phyloP scores from a whole-genome alignment of 495 filamentous ascomycete genomes.

The Podospora pseudoanserina region DNA sequence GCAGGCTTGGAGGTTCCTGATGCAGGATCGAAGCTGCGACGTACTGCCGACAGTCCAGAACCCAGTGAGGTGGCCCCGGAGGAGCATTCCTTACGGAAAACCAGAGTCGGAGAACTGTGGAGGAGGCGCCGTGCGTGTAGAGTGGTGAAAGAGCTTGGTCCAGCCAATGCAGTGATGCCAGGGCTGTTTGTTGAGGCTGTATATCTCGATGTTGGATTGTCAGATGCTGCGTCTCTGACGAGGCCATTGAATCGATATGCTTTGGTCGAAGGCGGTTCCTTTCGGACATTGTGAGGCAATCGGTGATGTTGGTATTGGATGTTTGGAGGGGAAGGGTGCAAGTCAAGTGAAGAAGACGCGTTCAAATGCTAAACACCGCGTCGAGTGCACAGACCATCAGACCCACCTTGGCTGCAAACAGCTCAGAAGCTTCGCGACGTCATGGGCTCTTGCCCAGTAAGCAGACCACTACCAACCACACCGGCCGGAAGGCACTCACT shows the following conservation, averaged over 20 bases:
- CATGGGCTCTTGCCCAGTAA: conserved; percentile 10
- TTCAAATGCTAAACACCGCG: neutral
- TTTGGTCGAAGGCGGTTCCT: conserved; percentile 14
- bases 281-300: conserved; percentile 25
- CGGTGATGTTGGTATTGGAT: conserved; percentile 11
- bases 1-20: conserved; percentile 36
- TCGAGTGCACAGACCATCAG: neutral
- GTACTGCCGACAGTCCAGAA: conserved; percentile 30
- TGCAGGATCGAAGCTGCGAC: conserved; percentile 41
- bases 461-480: neutral
- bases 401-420: neutral
- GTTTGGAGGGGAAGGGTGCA: conserved; percentile 7
- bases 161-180: conserved; percentile 11
- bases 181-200: conserved; percentile 17
- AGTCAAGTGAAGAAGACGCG: conserved; percentile 15
- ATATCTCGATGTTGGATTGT: conserved; percentile 22
- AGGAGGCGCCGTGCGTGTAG: conserved; percentile 58
- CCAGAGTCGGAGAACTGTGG: conserved; percentile 62
- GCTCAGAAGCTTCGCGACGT: conserved; percentile 18
- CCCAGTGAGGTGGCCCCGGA: conserved; percentile 37
- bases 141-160: conserved; percentile 40
- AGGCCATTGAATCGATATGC: conserved; percentile 9
- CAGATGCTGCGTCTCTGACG: conserved; percentile 16
- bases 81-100: conserved; percentile 63
- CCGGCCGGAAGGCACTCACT: neutral